Evolutionary conservation across 345 rosid genomes (phyloP), one percentile per base, ranked within the genome.

Genomic region (Cardamine chenopodiifolia): DNA sequence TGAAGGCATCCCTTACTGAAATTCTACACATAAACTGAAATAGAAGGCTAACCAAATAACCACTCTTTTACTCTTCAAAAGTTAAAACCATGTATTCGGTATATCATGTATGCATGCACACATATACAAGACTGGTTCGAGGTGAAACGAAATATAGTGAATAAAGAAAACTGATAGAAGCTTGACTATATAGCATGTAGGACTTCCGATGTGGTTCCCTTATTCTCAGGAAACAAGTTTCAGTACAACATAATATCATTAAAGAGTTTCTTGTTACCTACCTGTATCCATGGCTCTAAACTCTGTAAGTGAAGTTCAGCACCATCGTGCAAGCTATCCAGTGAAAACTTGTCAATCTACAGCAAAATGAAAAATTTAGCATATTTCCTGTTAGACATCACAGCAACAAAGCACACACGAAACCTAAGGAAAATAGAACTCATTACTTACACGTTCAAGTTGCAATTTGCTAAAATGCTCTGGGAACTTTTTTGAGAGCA

Each of bases 201-300:
- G 44, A 15, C 7, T 60, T 56, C 20, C 18, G 28, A 73, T 44
- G 66, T 47, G 47, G 40, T 67, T 74, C 22, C 52, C 52, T 50
- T 37, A 32, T 35, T 35, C 60, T 62, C 14, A 3, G 32, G 70
- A 48, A 70, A 62, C 22, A 62, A 68, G 54, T 44, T 54, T 32
- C 20, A 20, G 25, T 12, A 60, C 79, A 75, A 20, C 17, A 76
- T 17, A 61, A 23, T 65, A 52, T 35, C 64, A 78, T 39, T 39
- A 55, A 7, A 25, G 13, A 54, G 57, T 64, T 54, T 45, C 14
- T 11, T 2, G 20, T 13, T 66, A 95, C 98, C 94, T 66, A 95
- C 98, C 94, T 92, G 98, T 77, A 95, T 70, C 99, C 99, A 95
- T 71, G 97, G 98, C 76, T 95, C 98, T 87, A 95, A 86, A 79